These are phyloP conservation scores for Coprinellus micaceus DNA, from an alignment of 768 basidiomycete genomes.

Conservation along the genomic window DNA sequence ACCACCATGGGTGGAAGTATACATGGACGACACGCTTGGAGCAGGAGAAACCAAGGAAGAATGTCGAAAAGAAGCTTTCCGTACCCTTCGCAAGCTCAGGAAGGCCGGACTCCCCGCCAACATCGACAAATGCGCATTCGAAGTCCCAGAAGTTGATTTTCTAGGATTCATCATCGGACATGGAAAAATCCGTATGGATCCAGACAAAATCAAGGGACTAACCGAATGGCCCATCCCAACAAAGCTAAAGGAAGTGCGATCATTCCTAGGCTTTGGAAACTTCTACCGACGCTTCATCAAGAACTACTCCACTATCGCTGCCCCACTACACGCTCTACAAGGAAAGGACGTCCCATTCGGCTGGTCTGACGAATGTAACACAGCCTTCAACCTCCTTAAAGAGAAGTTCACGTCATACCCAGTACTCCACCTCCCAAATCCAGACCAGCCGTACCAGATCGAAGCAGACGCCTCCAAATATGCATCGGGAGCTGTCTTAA, in stretches of 20 bases:
- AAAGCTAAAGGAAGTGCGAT: conserved; percentile 30
- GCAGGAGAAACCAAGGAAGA: no score
- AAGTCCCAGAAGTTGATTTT: no score
- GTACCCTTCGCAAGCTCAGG: no score
- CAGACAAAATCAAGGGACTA: conserved; percentile 35
- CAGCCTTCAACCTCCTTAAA: conserved; percentile 29
- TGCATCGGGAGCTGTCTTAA: conserved; percentile 12
- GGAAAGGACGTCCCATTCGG: no score
- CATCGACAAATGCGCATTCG: no score
- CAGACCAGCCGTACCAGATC: conserved; percentile 2
- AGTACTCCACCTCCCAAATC: background rate
- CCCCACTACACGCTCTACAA: no score
- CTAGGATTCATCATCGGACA: conserved; percentile 29
- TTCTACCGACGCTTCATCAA: conserved; percentile 41
- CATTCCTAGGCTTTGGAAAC: conserved; percentile 43
- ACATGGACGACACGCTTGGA: no score
- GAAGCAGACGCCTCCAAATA: conserved; percentile 3
- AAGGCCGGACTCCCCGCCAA: no score
- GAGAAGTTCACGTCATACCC: background rate
- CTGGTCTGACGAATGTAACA: conserved; percentile 17
- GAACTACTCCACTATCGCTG: conserved; percentile 31
- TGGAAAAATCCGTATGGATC: conserved; percentile 31
- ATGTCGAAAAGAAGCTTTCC: no score
- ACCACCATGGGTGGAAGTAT: no score
- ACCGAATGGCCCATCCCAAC: conserved; percentile 33